Evolutionary conservation across 768 basidiomycete species (phyloP), one percentile per base, ranked within the genome.

Genomic region (Suillus sp.): DNA sequence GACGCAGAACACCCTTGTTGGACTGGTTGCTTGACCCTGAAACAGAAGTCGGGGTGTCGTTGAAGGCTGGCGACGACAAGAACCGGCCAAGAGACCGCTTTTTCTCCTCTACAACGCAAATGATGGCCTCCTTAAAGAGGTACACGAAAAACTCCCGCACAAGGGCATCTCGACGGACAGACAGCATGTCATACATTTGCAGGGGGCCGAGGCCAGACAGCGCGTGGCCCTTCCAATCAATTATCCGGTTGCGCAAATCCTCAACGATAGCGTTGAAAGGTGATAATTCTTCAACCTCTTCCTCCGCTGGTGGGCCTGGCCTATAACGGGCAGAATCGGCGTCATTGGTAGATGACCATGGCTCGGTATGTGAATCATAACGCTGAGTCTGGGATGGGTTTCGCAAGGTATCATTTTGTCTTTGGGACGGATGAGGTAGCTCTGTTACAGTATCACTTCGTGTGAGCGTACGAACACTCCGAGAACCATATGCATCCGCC

Each of bases 41-140:
- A 42, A 79, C 71, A 7, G 78, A 78, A 40, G 83, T 83, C 14
- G 81, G 76, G 3, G 81, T 75, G 64, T 88, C 87, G 43, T 80
- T 84, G 48, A 84, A 78, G 3, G 79, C 78, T 5, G 86, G 84
- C 1, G 88, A 87, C 35, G 89, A 88, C 5, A 95, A 81, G 53
- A 95, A 81, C 32, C 90, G 85, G 9, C 90, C 87, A 2, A 95
- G 78, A 0, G 89, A 87, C 30, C 91, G 87, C 70, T 94, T 96
- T 80, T 89, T 93, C 78, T 99, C 96, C 75, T 99, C 96, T 22
- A 92, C 85, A n/a, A 99, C 95, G 74, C 97, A 99, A 64, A 99
- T 95, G 67, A 99, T 92, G 11, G 97, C 97, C 75, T 98, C 95
- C 71, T 90, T 91, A 86, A 98, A 99, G 32, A 99, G 85, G 78